Percentiles rank a stretch among this genome's conserved stretches.
Evolutionary conservation across 345 rosid genomes (phyloP).

Genomic region (Euphorbia peplus): DNA sequence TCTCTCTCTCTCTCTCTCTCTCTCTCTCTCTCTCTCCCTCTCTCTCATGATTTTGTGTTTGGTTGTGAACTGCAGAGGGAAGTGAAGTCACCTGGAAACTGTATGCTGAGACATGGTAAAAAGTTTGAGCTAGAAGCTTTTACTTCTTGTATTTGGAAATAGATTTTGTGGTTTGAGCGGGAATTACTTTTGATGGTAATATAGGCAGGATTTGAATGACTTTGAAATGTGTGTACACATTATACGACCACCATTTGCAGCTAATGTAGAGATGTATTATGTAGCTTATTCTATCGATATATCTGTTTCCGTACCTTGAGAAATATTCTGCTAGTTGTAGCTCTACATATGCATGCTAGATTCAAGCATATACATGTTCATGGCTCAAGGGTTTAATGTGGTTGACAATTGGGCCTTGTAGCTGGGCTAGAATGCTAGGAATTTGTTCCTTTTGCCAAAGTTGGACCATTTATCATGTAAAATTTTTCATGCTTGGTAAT

Average conservation of each 20-base stretch:
- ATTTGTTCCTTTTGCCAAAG: no score
- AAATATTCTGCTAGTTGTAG: background rate
- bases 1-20: conserved; percentile 2
- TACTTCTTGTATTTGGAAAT: background rate
- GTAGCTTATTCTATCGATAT: background rate
- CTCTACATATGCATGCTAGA: background rate
- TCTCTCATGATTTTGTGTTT: background rate
- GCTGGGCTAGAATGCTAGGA: background rate
- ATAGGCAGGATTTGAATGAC: background rate
- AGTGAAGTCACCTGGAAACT: conserved; percentile 27
- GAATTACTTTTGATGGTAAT: background rate
- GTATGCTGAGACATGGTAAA: background rate
- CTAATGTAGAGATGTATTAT: background rate
- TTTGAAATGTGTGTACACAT: background rate
- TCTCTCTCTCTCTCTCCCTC: background rate
- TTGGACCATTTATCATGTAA: no score
- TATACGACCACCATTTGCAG: background rate
- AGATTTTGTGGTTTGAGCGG: background rate
- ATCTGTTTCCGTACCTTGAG: no score
- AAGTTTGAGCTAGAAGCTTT: background rate
- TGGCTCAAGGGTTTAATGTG: no score
- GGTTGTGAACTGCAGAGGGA: conserved; percentile 41
- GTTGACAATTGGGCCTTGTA: background rate
- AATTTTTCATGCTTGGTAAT: no score
- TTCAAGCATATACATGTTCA: no score